phyloP scores from a whole-genome alignment of 495 filamentous ascomycete genomes.

The Daldinia bambusicola region DNA sequence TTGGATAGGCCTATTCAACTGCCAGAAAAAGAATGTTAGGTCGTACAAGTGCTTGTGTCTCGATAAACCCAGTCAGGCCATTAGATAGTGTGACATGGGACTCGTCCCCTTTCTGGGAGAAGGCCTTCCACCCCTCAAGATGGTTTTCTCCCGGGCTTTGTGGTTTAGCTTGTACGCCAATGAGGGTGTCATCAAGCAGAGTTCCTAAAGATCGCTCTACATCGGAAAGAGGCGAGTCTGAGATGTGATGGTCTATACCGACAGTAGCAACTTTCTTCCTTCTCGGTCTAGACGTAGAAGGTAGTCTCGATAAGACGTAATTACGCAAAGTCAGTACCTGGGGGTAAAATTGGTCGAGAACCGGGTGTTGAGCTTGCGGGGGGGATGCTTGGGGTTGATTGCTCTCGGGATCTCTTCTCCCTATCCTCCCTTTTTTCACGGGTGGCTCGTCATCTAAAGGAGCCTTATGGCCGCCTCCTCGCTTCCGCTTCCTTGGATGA shows the following conservation, averaged over 20 bases:
- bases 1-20: conserved; percentile 7
- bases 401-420: conserved; percentile 21
- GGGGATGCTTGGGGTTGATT: conserved; percentile 18
- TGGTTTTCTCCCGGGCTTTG: conserved; percentile 53
- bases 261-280: conserved; percentile 59
- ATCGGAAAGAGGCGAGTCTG: conserved; percentile 44
- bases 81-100: conserved; percentile 62
- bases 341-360: conserved; percentile 80
- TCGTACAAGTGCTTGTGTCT: conserved; percentile 50
- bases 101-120: conserved; percentile 70
- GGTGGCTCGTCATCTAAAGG: conserved; percentile 29
- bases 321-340: conserved; percentile 74
- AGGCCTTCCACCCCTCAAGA: conserved; percentile 69
- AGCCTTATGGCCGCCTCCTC: conserved; percentile 21
- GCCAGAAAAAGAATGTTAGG: conserved; percentile 10
- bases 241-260: conserved; percentile 46
- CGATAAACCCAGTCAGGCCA: conserved; percentile 52
- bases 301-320: conserved; percentile 69
- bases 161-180: conserved; percentile 62
- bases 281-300: conserved; percentile 55
- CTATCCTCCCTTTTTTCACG: conserved; percentile 46
- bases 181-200: conserved; percentile 74
- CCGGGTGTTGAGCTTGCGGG: conserved; percentile 62
- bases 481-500: conserved; percentile 48
- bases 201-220: conserved; percentile 56